These are phyloP conservation scores for Aspergillus arachidicola DNA, from an alignment of 2,329 filamentous ascomycete species.

Conservation along the genomic window DNA sequence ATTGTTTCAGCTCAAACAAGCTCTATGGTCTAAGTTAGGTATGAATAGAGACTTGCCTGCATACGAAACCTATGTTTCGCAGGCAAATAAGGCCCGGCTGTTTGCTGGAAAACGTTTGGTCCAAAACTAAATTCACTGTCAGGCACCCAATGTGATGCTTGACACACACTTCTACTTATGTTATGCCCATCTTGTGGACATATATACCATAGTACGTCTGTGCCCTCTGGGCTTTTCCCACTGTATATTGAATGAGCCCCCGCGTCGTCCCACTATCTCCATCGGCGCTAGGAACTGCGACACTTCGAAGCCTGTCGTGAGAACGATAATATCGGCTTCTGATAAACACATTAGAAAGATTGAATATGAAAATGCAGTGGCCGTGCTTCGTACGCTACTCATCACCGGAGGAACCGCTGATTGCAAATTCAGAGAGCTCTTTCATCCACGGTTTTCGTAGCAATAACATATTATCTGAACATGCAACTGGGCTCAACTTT, in stretches of 20 bases:
- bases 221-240: slow-evolving; percentile 9
- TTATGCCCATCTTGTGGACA: slow-evolving; percentile 28
- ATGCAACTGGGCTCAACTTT: neutral
- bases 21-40: slow-evolving; percentile 37
- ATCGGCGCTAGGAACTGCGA: too few species aligned
- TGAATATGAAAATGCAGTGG: too few species aligned
- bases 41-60: slow-evolving; percentile 30
- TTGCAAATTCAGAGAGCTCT: too few species aligned
- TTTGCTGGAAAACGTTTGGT: slow-evolving; percentile 32
- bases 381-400: too few species aligned
- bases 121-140: slow-evolving; percentile 13
- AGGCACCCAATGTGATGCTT: neutral
- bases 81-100: slow-evolving; percentile 37
- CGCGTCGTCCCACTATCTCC: too few species aligned
- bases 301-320: too few species aligned
- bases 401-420: too few species aligned
- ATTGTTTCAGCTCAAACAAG: slow-evolving; percentile 24
- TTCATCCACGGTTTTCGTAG: neutral
- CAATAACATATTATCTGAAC: neutral
- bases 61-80: slow-evolving; percentile 35
- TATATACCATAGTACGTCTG: slow-evolving; percentile 33
- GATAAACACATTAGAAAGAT: too few species aligned
- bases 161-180: neutral
- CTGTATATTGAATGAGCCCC: too few species aligned
- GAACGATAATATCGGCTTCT: too few species aligned